Evolutionary conservation across 352 stramenopile species (phyloP), one percentile per base, ranked within the genome.

Genomic region (Globisporangium camurandrum): DNA sequence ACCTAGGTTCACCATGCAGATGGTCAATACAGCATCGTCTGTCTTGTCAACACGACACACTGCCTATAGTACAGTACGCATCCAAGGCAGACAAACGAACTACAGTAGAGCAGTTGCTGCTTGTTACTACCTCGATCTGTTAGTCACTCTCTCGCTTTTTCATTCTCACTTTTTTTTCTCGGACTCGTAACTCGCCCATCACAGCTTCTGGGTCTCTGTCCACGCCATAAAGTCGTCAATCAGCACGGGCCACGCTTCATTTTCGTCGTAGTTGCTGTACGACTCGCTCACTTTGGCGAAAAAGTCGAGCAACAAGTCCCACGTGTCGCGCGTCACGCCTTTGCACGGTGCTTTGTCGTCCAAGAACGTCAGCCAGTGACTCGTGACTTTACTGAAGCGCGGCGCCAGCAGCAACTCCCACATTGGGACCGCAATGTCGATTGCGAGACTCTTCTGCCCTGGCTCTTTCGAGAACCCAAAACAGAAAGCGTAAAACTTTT

Each of bases 161-260:
- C n/a, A n/a, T n/a, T n/a, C 9, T 34, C 16, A 31, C 16, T 19
- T 23, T 28, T 36, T 26, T 7, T 22, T 24, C n/a, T 4, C 2
- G 17, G 23, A 30, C 49, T 28, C 17, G 24, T 14, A n/a, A n/a
- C n/a, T n/a, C n/a, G n/a, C n/a, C n/a, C n/a, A n/a, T 41, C 36
- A 53, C 57, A 81, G 64, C 59, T 87, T 87, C 50, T 74, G 74
- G 22, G 54, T 68, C 49, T 86, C 71, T 83, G 90, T 83, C 75
- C 81, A 91, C 33, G 62, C 61, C 80, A 94, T 92, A 62, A 81
- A 95, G 62, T 95, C 84, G 62, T 95, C 84, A 49, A 95, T 92
- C 45, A 95, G 75, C 59, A 95, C 84, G 26, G 84, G 84, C 84
- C 84, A 95, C 12, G 84, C 84, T 54, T 92, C 84, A 62, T 91